Evolutionary conservation across 2,329 filamentous ascomycete species (phyloP).

Genomic region (Xylaria sp.): DNA sequence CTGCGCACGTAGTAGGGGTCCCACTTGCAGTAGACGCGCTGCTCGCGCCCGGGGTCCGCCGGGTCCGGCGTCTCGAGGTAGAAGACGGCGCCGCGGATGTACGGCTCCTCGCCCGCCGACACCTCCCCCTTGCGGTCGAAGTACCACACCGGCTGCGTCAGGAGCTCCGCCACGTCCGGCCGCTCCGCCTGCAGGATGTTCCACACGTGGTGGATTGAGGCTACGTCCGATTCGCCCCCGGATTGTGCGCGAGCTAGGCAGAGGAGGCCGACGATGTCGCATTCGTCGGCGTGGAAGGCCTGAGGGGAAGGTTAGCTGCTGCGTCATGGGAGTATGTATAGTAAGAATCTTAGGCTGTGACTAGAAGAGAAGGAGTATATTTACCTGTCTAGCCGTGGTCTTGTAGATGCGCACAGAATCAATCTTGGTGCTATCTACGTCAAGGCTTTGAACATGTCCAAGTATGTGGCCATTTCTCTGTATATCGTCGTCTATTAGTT

Average conservation of each 20-base stretch:
- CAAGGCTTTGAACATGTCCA: conserved; percentile 89
- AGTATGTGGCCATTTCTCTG: conserved; percentile 74
- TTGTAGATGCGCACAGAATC: conserved; percentile 91
- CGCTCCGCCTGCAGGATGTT: conserved; percentile 79
- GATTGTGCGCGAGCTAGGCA: conserved; percentile 82
- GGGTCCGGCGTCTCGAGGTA: conserved; percentile 72
- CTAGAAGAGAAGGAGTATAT: background rate
- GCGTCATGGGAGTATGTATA: background rate
- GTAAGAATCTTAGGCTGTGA: background rate
- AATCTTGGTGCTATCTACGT: conserved; percentile 82
- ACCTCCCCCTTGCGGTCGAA: conserved; percentile 91
- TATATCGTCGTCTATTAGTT: conserved; percentile 17
- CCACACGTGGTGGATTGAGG: conserved; percentile 82
- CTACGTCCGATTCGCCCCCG: conserved; percentile 85
- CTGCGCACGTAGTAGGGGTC: conserved; percentile 89
- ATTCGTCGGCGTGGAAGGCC: conserved; percentile 82
- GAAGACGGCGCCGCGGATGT: conserved; percentile 76
- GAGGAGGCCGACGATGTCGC: conserved; percentile 83
- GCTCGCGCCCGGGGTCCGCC: conserved; percentile 60
- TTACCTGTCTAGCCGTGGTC: conserved; percentile 82
- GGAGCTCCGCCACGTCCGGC: conserved; percentile 79
- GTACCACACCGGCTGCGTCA: conserved; percentile 86
- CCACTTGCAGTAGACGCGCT: conserved; percentile 83
- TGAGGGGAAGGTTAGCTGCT: conserved; percentile 15
- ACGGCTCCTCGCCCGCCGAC: conserved; percentile 77